Conservation (phyloP, 805 yeast species). For the Candida piceae region DNA sequence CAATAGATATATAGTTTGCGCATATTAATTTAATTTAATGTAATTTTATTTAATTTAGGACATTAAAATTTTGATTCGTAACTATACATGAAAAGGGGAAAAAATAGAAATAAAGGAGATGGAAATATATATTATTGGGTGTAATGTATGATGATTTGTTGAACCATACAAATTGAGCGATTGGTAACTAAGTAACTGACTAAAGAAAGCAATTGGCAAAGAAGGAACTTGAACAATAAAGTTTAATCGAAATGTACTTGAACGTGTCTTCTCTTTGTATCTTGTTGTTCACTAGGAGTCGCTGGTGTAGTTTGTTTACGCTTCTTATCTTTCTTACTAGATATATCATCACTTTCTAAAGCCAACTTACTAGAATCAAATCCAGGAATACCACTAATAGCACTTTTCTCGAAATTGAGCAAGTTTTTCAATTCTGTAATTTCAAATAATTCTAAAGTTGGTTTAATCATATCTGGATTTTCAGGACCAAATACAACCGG, state of each 20-base stretch:
- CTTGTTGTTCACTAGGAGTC: slow-evolving; percentile 19
- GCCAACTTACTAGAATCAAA: slow-evolving; percentile 67
- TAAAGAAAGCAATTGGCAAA: too few relatives aligned
- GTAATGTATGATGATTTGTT: too few relatives aligned
- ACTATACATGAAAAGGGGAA: too few relatives aligned
- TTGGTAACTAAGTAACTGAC: too few relatives aligned
- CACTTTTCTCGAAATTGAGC: slow-evolving; percentile 58
- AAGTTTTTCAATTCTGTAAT: slow-evolving; percentile 43
- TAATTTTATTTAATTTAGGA: too few relatives aligned
- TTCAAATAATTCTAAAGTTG: slow-evolving; percentile 44
- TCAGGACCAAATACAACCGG: slow-evolving; percentile 34
- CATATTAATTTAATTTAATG: too few relatives aligned
- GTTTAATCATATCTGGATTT: slow-evolving; percentile 33
- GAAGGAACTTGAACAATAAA: too few relatives aligned
- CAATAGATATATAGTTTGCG: too few relatives aligned
- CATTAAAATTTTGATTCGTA: too few relatives aligned
- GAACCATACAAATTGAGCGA: too few relatives aligned
- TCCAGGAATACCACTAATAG: slow-evolving; percentile 70
- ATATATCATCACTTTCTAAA: slow-evolving; percentile 36
- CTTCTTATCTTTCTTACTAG: slow-evolving; percentile 23
- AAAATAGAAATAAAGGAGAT: too few relatives aligned
- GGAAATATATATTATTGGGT: too few relatives aligned
- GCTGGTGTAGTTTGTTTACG: slow-evolving; percentile 19
- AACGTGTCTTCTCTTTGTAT: slow-evolving; percentile 29
- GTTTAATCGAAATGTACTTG: slow-evolving; percentile 28